These are phyloP conservation scores for Solanum lignicaule DNA, from an alignment of 257 asterid species.

Conservation along the genomic window DNA sequence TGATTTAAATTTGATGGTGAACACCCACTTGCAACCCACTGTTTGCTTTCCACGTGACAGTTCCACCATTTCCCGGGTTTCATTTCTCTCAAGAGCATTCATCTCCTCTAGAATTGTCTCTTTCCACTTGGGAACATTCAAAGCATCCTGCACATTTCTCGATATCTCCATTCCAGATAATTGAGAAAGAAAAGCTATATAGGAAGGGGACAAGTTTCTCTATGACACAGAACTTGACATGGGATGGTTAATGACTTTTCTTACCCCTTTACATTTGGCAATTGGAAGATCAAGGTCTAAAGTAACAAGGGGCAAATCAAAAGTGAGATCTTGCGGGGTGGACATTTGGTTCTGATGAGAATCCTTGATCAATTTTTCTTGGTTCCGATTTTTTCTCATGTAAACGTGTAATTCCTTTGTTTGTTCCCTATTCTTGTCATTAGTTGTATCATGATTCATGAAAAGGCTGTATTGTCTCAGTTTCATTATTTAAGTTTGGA, in stretches of 20 bases:
- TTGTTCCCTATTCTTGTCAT: background rate
- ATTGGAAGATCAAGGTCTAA: background rate
- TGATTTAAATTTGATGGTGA: background rate
- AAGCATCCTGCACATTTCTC: background rate
- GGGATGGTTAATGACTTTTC: background rate
- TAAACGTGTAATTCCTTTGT: background rate
- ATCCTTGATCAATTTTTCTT: background rate
- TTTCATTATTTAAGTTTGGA: background rate
- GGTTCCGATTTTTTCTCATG: background rate
- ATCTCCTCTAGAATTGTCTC: background rate
- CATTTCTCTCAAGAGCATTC: background rate
- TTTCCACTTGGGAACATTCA: background rate
- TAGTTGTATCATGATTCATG: background rate
- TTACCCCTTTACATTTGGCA: background rate
- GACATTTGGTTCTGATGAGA: too few relatives aligned
- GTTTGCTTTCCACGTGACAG: background rate
- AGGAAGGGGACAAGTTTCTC: background rate
- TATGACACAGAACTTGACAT: background rate
- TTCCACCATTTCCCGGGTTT: background rate
- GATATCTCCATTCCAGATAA: background rate
- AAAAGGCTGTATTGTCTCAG: background rate
- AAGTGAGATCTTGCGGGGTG: background rate
- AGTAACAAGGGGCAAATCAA: background rate
- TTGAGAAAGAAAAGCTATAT: background rate
- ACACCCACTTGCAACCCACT: background rate